A percentile compares a stretch with the other conserved stretches of the same genome.
These are phyloP conservation scores for Theileria equi DNA, from an alignment of 169 alveolate species.

Conservation along the genomic window DNA sequence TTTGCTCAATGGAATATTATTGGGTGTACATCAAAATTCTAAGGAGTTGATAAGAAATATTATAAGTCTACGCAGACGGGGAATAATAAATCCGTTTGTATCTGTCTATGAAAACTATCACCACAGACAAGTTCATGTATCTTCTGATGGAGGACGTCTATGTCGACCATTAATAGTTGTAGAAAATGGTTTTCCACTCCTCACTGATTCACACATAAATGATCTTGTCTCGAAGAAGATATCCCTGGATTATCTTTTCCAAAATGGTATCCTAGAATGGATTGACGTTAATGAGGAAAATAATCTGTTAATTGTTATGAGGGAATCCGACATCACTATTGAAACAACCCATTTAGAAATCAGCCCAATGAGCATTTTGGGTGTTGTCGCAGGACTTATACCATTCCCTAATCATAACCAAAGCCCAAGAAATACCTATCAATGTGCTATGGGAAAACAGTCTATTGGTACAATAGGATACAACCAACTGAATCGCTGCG, in stretches of 20 bases:
- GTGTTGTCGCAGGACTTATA: conserved; percentile 98
- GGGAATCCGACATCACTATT: conserved; percentile 83
- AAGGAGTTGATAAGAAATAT: conserved; percentile 83
- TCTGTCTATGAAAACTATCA: conserved; percentile 90
- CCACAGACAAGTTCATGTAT: conserved; percentile 90
- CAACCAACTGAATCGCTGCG: conserved; percentile 90
- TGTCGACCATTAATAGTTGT: conserved; percentile 97
- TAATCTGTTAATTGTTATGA: conserved; percentile 92
- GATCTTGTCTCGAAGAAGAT: conserved; percentile 68
- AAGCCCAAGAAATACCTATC: conserved; percentile 99
- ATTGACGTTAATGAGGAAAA: conserved; percentile 99
- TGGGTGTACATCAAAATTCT: conserved; percentile 91
- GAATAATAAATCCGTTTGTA: conserved; percentile 94
- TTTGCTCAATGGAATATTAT: conserved; percentile 91
- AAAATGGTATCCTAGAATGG: conserved; percentile 95
- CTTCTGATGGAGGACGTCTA: conserved; percentile 99
- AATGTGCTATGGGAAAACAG: conserved; percentile 99
- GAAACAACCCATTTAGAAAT: conserved; percentile 98
- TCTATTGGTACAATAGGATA: conserved; percentile 98
- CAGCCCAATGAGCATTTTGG: conserved; percentile 96
- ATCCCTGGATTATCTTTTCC: conserved; percentile 63
- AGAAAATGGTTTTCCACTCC: conserved; percentile 87
- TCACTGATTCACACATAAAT: conserved; percentile 43
- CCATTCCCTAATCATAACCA: conserved; percentile 99
- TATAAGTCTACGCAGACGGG: conserved; percentile 92